Evolutionary conservation across 179 eudicot genomes (phyloP).

Genomic region (Monotropa hypopitys): DNA sequence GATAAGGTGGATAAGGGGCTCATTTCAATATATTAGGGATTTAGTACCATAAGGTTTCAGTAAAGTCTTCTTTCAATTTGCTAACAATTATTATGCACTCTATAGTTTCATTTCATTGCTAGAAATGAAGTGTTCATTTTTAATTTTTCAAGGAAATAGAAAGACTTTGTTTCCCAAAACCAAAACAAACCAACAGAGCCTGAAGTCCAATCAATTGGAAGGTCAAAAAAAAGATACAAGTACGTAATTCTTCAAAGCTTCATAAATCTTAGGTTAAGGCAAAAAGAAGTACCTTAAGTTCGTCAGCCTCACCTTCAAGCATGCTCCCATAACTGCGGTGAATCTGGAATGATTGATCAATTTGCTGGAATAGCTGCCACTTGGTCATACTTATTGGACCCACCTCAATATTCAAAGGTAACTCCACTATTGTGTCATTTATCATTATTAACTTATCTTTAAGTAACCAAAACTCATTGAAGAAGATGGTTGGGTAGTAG

Average conservation of each 20-base stretch:
- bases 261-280: background rate
- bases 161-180: background rate
- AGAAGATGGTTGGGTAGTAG: conserved; percentile 74
- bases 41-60: too few species aligned
- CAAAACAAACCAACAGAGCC: background rate
- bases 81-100: background rate
- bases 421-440: conserved; percentile 75
- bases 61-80: background rate
- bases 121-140: too few species aligned
- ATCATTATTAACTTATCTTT: conserved; percentile 71
- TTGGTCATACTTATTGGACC: conserved; percentile 96
- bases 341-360: conserved; percentile 93
- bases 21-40: too few species aligned
- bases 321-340: conserved; percentile 96
- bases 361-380: conserved; percentile 93
- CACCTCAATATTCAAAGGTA: conserved; percentile 74
- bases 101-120: background rate
- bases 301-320: conserved; percentile 98
- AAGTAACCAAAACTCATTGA: conserved; percentile 97
- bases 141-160: background rate
- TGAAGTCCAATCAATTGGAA: background rate
- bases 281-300: conserved; percentile 62
- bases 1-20: too few species aligned
- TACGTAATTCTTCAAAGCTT: background rate
- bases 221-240: background rate